Conservation (phyloP, 805 yeast genomes). For the Metschnikowia kunwiensis region DNA sequence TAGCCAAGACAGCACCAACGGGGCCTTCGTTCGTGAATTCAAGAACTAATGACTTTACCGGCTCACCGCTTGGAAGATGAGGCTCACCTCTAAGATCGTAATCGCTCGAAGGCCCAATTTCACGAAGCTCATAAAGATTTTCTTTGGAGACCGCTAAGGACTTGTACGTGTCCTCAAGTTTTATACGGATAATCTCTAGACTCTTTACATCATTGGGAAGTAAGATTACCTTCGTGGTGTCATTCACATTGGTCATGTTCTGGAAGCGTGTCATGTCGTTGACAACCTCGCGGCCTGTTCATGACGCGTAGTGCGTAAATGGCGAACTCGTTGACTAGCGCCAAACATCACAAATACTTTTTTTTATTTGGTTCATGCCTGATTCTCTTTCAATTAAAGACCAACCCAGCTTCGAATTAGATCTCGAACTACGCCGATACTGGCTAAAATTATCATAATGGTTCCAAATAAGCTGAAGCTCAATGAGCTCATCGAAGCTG, state of each 20-base stretch:
- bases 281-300: too few species aligned
- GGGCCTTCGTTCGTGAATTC: slow-evolving; percentile 1
- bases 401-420: slow-evolving; percentile 49
- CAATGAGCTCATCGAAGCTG: slow-evolving; percentile 74
- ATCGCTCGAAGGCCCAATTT: slow-evolving; percentile 15
- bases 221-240: slow-evolving; percentile 12
- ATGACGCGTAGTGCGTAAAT: too few species aligned
- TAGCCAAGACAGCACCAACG: slow-evolving; percentile 12
- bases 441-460: slow-evolving; percentile 63
- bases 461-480: slow-evolving; percentile 74
- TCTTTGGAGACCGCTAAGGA: slow-evolving; percentile 11
- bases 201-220: slow-evolving; percentile 9
- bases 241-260: slow-evolving; percentile 4
- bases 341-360: too few species aligned
- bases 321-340: too few species aligned
- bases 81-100: slow-evolving; percentile 16
- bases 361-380: not conserved
- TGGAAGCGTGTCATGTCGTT: not conserved
- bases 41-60: slow-evolving; percentile 16
- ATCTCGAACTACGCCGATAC: slow-evolving; percentile 44
- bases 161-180: slow-evolving; percentile 1
- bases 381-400: slow-evolving; percentile 13
- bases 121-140: slow-evolving; percentile 15
- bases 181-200: slow-evolving; percentile 5
- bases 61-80: slow-evolving; percentile 17